Percentiles rank a stretch among this genome's conserved stretches.
These are phyloP conservation scores for Neofusicoccum kwambonambiense DNA, from an alignment of 2,329 filamentous ascomycete species.

Conservation along the genomic window DNA sequence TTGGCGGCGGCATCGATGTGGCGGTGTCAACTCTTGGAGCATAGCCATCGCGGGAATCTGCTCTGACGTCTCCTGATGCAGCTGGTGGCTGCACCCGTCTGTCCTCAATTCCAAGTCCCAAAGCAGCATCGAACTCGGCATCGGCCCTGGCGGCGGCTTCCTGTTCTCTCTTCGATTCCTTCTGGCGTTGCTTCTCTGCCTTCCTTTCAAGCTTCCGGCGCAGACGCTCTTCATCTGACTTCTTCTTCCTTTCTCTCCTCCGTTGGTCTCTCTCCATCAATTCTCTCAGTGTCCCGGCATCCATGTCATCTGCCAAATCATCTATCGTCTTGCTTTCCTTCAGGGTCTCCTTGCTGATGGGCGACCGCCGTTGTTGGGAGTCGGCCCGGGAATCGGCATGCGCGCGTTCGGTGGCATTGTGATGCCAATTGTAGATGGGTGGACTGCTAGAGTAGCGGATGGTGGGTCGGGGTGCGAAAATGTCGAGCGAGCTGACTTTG, in stretches of 20 bases:
- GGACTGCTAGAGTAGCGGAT: conserved; percentile 60
- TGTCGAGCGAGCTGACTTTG: conserved; percentile 74
- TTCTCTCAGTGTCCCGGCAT: conserved; percentile 79
- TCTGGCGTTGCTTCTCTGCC: conserved; percentile 62
- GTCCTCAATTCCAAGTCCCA: conserved; percentile 59
- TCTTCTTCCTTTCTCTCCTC: conserved; percentile 71
- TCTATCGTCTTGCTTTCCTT: conserved; percentile 61
- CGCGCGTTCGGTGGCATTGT: conserved; percentile 39
- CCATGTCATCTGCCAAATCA: conserved; percentile 77
- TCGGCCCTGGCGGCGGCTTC: conserved; percentile 50
- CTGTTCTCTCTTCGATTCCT: conserved; percentile 54
- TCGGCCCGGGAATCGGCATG: conserved; percentile 45
- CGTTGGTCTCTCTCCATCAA: conserved; percentile 87
- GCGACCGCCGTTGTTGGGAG: conserved; percentile 52
- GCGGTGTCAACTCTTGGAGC: background rate
- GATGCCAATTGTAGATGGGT: conserved; percentile 18
- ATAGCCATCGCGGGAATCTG: background rate
- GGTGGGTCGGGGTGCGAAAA: conserved; percentile 82
- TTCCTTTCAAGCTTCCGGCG: conserved; percentile 64
- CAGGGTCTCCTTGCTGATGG: conserved; percentile 53
- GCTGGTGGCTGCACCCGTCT: conserved; percentile 28
- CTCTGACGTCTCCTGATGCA: background rate
- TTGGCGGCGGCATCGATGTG: background rate
- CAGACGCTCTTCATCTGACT: conserved; percentile 65
- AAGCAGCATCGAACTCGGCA: conserved; percentile 21